Conservation (phyloP, 2,329 filamentous ascomycete genomes). For the Cordyceps fumosorosea region DNA sequence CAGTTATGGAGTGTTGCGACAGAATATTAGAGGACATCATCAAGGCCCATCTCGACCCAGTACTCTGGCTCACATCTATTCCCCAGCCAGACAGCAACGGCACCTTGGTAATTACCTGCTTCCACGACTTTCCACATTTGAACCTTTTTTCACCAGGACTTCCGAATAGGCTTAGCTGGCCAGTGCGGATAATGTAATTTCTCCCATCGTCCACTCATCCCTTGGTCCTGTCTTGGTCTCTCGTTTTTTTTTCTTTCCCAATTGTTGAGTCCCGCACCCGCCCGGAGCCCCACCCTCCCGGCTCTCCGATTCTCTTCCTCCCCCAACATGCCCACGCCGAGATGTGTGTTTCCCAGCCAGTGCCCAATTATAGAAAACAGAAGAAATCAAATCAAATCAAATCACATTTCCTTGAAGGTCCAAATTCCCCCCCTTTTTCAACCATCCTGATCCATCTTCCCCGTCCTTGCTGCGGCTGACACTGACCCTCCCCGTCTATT, state of each 20-base stretch:
- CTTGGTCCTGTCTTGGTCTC: not conserved
- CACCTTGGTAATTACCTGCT: not conserved
- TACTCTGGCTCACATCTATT: not conserved
- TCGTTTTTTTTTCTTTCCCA: not conserved
- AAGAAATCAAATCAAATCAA: not conserved
- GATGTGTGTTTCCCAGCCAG: not conserved
- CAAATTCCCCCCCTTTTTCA: not conserved
- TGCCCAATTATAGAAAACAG: not conserved
- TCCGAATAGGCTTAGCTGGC: too few relatives aligned
- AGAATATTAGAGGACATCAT: not conserved
- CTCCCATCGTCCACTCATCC: not conserved
- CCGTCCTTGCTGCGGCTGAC: not conserved
- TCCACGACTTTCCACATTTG: not conserved
- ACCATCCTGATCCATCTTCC: not conserved
- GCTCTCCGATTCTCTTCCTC: not conserved
- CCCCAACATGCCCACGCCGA: slow-evolving; percentile 3
- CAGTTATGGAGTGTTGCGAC: not conserved
- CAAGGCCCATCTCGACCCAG: not conserved
- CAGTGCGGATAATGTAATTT: not conserved
- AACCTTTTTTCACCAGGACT: too few relatives aligned
- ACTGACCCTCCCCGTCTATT: not conserved
- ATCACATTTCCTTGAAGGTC: too few relatives aligned
- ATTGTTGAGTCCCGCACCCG: slow-evolving; percentile 9
- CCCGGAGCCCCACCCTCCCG: slow-evolving; percentile 4
- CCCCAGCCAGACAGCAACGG: not conserved